Evolutionary conservation across 2,329 filamentous ascomycete species (phyloP), one percentile per base, ranked within the genome.

Genomic region (Ampelomyces quisqualis): DNA sequence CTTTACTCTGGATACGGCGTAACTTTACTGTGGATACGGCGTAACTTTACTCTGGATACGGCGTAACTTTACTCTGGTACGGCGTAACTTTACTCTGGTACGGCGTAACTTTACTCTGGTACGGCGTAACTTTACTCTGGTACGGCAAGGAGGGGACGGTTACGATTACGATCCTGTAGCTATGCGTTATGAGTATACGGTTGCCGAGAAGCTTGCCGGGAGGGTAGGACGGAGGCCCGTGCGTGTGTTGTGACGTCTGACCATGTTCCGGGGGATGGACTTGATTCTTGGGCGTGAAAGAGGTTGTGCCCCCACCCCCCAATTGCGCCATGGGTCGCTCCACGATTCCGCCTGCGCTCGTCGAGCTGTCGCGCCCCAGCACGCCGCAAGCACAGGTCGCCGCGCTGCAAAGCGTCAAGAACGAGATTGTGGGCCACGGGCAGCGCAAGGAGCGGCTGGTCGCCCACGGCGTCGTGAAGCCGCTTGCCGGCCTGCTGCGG

Each of bases 371-470:
- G 23, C 65, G 61, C 29, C 65, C 69, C n/a, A 62, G 55, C 22
- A 58, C 59, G 8, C 56, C 60, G 23, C 59, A 67, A 34, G 62
- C 67, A n/a, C 72, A 73, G 46, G 60, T 74, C 27, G 72, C 75
- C 18, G 79, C 83, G 34, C 76, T 96, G 30, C 81, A 84, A 51
- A 75, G 77, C 28, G 73, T 98, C 20, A 97, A 95, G 73, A 93
- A 95, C 68, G 86, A 93, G 49, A 79, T 95, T 33, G 82, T 95
- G 45, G 93, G 93, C 17, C 89, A 97, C 68, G 78, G 86, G 22
- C 84, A 91, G 67, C 84, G 85, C 66, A 98, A 98, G 70, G 85
- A 91, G 69, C 70, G 81, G 41, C 90, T 85, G 75, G 77, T 96
- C 27, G 75, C 75, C 43, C 72, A 80, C 39, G 90, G 90, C 13